Evolutionary conservation across 805 yeast species (phyloP), one percentile per base, ranked within the genome.

Genomic region (Ogataea haglerorum): DNA sequence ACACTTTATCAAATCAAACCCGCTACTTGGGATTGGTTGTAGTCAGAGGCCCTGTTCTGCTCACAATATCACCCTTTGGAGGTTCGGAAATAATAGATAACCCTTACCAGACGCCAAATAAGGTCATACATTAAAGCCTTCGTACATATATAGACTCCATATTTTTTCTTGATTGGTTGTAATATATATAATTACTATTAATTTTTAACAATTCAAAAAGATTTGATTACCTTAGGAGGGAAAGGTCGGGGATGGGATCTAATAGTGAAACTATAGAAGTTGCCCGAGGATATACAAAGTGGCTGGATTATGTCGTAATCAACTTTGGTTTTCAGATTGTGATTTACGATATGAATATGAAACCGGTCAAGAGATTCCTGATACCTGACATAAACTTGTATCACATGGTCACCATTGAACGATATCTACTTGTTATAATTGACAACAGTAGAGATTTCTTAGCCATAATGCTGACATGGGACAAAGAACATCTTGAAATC

Each of bases 41-140:
- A 31, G 86, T 85, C 6, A 80, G 96, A 64, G 95, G 97, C 10
- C 89, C 95, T 3, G 70, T 81, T 40, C 63, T 91, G 43, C 73
- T 85, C 51, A 76, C 87, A 4, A 74, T 81, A 56, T 80, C 90
- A 3, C 91, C 95, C 16, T 72, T 75, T 27, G 81, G 82, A 36
- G 93, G 95, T 9, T 71, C 77, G 51, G 85, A 79, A 53, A 65
- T 69, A 42, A 83, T 85, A 54, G 81, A 75, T 33, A 85, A 85
- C 54, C 93, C 93, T 8, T 84, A 82, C 57, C 63, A 33, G 23
- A 12, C 13, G 13, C 30, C 15, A 15, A 18, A 18, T 10, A 35
- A 27, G 10, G 24, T 34, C 5, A 17, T 28, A 5, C 21, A 19
- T 19, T 19, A 7, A 7, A 6, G 1, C 21, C 7, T 7, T 7